Evolutionary conservation across 306 rosid species (phyloP).

Genomic region (Trifolium subterraneum): DNA sequence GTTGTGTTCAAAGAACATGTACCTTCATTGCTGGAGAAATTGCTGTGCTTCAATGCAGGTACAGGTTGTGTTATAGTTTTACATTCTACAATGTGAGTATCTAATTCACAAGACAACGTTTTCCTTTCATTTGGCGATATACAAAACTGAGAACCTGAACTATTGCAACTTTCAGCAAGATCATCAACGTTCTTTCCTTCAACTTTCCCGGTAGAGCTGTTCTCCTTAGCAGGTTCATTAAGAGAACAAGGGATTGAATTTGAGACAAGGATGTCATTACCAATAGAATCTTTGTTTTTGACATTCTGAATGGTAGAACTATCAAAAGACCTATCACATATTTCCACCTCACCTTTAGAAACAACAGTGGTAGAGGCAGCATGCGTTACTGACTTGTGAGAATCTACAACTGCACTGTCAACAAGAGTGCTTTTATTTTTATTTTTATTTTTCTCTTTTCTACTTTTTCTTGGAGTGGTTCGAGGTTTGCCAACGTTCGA

Average conservation of each 20-base stretch:
- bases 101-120: constrained; percentile 44
- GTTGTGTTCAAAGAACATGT: constrained; percentile 38
- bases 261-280: constrained; percentile 48
- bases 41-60: constrained; percentile 46
- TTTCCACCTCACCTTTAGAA: constrained; percentile 54
- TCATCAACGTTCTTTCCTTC: constrained; percentile 49
- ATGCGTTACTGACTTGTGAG: constrained; percentile 46
- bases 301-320: constrained; percentile 50
- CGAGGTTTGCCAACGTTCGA: constrained; percentile 57
- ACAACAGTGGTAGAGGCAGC: constrained; percentile 53
- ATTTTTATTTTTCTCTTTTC: constrained; percentile 69
- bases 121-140: constrained; percentile 52
- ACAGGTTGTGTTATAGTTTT: constrained; percentile 46
- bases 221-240: constrained; percentile 47
- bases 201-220: constrained; percentile 44
- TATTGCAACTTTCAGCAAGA: constrained; percentile 45
- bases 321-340: constrained; percentile 39
- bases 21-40: constrained; percentile 47
- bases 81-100: constrained; percentile 44
- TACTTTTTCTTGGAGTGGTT: constrained; percentile 63
- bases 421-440: constrained; percentile 55
- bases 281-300: constrained; percentile 48
- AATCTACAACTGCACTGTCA: constrained; percentile 44
- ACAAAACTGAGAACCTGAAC: constrained; percentile 43
- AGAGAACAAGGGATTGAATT: constrained; percentile 50